Evolutionary conservation across 306 rosid species (phyloP).

Genomic region (Acacia confusa): DNA sequence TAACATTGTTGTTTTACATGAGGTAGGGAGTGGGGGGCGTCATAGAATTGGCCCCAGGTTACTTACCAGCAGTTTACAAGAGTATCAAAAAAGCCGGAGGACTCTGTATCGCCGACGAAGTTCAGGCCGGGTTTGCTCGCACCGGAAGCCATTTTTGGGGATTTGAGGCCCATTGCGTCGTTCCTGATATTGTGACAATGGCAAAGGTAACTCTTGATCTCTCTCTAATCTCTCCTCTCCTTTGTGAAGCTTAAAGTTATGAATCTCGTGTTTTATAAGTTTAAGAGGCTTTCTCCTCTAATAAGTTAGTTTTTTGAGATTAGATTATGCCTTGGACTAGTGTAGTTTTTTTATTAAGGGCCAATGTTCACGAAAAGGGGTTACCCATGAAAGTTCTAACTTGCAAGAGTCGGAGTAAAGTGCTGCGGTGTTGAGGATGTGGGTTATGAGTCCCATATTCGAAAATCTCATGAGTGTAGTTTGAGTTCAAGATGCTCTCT

Average conservation of each 20-base stretch:
- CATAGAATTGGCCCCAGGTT: constrained; percentile 87
- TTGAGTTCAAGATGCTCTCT: neutral
- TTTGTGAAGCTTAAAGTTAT: neutral
- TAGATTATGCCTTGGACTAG: no score
- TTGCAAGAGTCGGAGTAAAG: fast-evolving
- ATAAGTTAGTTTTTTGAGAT: no score
- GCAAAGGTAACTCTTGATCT: constrained; percentile 64
- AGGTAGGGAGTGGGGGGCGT: constrained; percentile 92
- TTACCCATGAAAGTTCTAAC: no score
- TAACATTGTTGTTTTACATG: neutral
- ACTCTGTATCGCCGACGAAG: constrained; percentile 91
- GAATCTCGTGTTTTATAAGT: no score
- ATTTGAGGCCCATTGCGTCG: constrained; percentile 86
- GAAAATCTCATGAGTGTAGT: no score
- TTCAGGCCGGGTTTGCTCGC: constrained; percentile 87
- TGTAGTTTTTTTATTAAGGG: no score
- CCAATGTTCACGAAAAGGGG: no score
- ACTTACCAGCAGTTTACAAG: constrained; percentile 64
- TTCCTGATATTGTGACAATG: constrained; percentile 93
- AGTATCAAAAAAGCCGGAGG: constrained; percentile 84
- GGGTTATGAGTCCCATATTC: neutral
- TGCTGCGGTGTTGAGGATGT: constrained; percentile 20
- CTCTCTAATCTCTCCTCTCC: neutral
- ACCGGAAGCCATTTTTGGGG: constrained; percentile 96
- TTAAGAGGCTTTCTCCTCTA: no score